Base-by-base conservation (phyloP, 352 stramenopile genomes). In the Phytophthora quininea region DNA sequence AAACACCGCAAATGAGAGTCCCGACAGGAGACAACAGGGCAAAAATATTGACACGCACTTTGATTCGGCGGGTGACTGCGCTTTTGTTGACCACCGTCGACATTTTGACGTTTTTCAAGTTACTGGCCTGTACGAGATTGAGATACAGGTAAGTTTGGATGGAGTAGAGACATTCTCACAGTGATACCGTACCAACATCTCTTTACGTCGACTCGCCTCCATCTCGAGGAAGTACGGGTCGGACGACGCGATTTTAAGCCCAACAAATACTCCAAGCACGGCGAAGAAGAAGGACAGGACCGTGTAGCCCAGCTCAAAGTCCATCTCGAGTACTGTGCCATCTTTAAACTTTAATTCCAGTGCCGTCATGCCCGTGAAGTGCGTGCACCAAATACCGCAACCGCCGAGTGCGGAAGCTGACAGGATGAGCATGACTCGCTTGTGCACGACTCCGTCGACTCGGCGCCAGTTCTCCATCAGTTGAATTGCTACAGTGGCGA, bases 291-390 rank as follows among this genome's bases (percentile, higher is more conserved):
- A 57, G 29, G 75, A 84, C 10, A 82, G 11, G 3, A 80, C 60
- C n/a, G 77, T 84, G 38, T 71, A 42, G 14, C 76, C 73, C 8
- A 68, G 30, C 40, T 84, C 75, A 67, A 86, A 86, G 47, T 82
- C 54, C 4, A 86, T 62, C 6, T 47, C n/a, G 6, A 86, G 47
- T 0, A 52, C 5, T 3, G 64, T 58, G 1, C 61, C 64, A 47
- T 82, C 67, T 2, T 63, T 32, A 7, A 74, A 45, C 4, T 24
- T 37, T 10, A 84, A 43, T 9, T 59, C 37, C 9, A 71, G 58
- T 27, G 77, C 75, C 3, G 64, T 64, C 75, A 86, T 86, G 40
- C 78, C 78, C 15, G 76, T 77, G 61, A 86, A 84, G n/a, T 86
- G 78, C 70, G 71, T 84, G 64, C 54, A 64, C 78, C 75, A 86